These are phyloP conservation scores for Globisporangium paroecandrum DNA, from an alignment of 352 stramenopile genomes.

Conservation along the genomic window DNA sequence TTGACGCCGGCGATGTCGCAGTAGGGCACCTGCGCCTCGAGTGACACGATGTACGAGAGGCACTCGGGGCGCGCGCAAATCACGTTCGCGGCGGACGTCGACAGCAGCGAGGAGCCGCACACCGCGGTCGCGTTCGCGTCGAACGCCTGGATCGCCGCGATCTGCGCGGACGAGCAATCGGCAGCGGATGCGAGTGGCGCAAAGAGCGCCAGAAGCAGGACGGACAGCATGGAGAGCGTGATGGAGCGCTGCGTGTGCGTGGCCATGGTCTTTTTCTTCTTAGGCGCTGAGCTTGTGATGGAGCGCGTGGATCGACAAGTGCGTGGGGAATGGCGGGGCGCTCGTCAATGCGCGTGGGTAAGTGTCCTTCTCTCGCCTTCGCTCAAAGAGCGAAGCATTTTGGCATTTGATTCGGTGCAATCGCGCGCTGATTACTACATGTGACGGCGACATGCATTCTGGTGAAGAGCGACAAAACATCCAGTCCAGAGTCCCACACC, in stretches of 20 bases:
- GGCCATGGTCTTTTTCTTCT: background rate
- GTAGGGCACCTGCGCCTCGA: slow-evolving; percentile 16
- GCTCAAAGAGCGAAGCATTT: background rate
- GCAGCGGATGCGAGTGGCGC: background rate
- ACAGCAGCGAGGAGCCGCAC: slow-evolving; percentile 13
- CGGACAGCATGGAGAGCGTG: background rate
- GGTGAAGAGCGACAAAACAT: background rate
- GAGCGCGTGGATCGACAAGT: background rate
- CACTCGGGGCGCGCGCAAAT: slow-evolving; percentile 13
- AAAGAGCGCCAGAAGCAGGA: background rate
- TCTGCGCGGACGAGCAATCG: slow-evolving; percentile 10
- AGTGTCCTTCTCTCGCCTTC: background rate
- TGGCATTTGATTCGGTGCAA: background rate
- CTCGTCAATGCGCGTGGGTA: background rate
- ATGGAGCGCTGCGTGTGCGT: background rate
- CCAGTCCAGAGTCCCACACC: background rate
- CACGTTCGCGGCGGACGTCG: background rate
- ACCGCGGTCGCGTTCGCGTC: slow-evolving; percentile 14
- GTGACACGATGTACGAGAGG: slow-evolving; percentile 15
- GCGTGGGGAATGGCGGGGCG: background rate
- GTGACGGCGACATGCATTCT: background rate
- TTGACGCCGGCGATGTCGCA: slow-evolving; percentile 17
- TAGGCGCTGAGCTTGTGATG: background rate
- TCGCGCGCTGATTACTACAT: background rate
- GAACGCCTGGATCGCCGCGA: slow-evolving; percentile 13